These are phyloP conservation scores for Ganoderma sinense DNA, from an alignment of 1,284 basidiomycete genomes.

Conservation along the genomic window DNA sequence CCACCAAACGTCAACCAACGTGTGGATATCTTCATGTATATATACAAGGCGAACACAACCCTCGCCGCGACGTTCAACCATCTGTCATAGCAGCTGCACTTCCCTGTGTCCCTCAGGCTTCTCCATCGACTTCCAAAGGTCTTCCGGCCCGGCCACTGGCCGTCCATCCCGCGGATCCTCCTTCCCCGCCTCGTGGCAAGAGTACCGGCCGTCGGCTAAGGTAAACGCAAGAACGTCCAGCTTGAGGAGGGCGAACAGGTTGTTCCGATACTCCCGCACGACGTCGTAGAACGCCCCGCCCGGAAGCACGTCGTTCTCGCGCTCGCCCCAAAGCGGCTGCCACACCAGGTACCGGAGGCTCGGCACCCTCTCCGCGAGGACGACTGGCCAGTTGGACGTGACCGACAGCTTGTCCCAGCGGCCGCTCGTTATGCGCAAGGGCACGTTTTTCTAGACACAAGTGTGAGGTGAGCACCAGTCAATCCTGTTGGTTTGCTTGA, in stretches of 20 bases:
- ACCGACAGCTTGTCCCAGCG: neutral
- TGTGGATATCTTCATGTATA: neutral
- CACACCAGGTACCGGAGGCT: conserved; percentile 1
- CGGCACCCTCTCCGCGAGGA: neutral
- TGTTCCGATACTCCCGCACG: neutral
- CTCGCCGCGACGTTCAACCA: neutral
- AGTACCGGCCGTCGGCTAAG: neutral
- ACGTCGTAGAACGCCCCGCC: neutral
- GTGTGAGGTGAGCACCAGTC: neutral
- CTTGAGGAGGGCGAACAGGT: neutral
- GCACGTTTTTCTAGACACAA: neutral
- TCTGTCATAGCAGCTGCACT: neutral
- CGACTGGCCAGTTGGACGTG: neutral
- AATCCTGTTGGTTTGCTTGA: neutral
- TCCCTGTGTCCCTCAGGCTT: neutral
- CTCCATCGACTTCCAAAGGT: neutral
- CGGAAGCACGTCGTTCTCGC: neutral
- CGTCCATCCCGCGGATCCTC: neutral
- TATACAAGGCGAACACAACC: neutral
- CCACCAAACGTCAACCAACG: neutral
- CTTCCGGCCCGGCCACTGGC: neutral
- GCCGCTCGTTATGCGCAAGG: neutral
- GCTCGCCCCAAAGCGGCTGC: neutral
- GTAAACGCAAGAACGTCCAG: neutral
- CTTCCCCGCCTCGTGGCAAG: neutral